Evolutionary conservation across 306 rosid genomes (phyloP), one percentile per base, ranked within the genome.

Genomic region (Trifolium dubium): DNA sequence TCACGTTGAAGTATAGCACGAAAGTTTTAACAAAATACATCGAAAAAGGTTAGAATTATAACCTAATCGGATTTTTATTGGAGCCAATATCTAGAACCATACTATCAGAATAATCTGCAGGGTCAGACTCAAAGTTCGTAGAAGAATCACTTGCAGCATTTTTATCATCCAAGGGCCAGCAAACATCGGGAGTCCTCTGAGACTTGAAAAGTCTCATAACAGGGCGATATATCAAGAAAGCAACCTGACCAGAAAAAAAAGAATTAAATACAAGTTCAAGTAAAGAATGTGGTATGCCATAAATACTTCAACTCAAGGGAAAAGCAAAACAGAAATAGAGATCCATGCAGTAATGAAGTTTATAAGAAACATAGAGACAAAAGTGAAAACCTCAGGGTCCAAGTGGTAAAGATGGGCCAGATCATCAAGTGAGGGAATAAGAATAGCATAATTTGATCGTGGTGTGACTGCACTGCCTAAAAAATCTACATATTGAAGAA

Each of bases 191-290:
- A 78, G 71, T 80, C 80, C 81, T 82, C 40, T 37, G 85, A 77
- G 86, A 83, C 91, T 89, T 94, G 77, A 88, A 94, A 70, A 92
- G 89, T 83, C 96, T 87, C 97, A 94, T 88, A 47, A 92, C 87
- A 63, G 99, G 99, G 60, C 99, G 99, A 80, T 89, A 94, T 77
- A 94, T 92, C 78, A 94, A 88, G 88, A 94, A 94, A 50, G 96
- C 97, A 81, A 94, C 95, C 99, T 94, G 41, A 12, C 63, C 73
- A 56, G 65, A 69, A 51, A 72, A 44, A 41, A 43, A 59, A n/a
- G 63, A 17, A 39, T 44, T 54, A 58, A 54, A 80, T 53, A 56
- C 69, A 81, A 34, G 64, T 60, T 72, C 19, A 67, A 12, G 50
- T 44, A 44, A 69, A 55, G 62, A 64, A 69, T 17, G 5, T 17